phyloP scores from a whole-genome alignment of 2,329 filamentous ascomycete genomes.

The Ramularia endophylla region DNA sequence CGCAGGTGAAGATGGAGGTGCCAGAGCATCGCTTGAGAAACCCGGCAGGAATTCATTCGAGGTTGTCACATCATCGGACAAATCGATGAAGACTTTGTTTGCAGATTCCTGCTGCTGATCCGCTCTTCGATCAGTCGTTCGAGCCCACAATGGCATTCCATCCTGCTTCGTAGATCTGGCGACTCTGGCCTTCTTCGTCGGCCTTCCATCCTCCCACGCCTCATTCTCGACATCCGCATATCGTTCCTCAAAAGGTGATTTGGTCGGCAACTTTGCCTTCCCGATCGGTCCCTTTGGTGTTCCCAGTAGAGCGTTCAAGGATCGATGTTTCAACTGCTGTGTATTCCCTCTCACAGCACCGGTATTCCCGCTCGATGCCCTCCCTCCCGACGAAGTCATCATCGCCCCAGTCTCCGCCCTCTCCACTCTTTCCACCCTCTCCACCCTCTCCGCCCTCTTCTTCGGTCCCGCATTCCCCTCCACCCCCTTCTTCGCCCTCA shows the following conservation, averaged over 20 bases:
- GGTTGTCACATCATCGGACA: constrained; percentile 32
- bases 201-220: constrained; percentile 29
- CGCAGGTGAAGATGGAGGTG: constrained; percentile 19
- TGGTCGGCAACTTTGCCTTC: constrained; percentile 51
- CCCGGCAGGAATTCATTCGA: constrained; percentile 20
- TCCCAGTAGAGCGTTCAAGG: constrained; percentile 59
- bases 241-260: constrained; percentile 61
- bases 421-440: too few relatives aligned
- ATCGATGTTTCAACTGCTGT: constrained; percentile 50
- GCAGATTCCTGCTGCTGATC: constrained; percentile 20
- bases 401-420: too few relatives aligned
- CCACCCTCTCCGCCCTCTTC: neutral
- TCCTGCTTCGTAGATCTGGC: constrained; percentile 12
- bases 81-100: constrained; percentile 30
- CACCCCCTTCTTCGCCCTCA: constrained; percentile 64
- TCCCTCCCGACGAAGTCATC: too few relatives aligned
- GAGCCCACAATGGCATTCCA: constrained; percentile 21
- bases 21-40: constrained; percentile 23
- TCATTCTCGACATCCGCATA: constrained; percentile 31
- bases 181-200: constrained; percentile 36
- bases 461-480: constrained; percentile 21
- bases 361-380: too few relatives aligned
- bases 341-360: too few relatives aligned
- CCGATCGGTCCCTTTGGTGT: constrained; percentile 59
- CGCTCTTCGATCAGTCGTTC: constrained; percentile 17